Evolutionary conservation across 352 stramenopile species (phyloP), one percentile per base, ranked within the genome.

Genomic region (Globisporangium recalcitrans): DNA sequence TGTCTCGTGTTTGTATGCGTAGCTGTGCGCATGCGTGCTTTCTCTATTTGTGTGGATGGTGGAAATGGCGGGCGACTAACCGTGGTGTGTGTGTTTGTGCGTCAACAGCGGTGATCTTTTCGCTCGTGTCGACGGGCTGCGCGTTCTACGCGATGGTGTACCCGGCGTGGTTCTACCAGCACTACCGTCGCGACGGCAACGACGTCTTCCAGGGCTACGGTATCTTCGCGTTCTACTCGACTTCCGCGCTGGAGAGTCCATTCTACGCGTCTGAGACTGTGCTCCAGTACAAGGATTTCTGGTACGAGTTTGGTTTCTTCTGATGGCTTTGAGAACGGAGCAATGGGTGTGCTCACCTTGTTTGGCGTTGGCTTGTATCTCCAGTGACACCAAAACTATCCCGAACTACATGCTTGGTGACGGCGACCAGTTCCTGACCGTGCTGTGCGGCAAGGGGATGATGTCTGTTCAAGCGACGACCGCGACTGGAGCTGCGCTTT

Each of bases 361-460:
- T 47, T 44, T 22, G 53, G 10, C 49, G n/a, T 9, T 53, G 21
- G 1, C n/a, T n/a, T n/a, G n/a, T 68, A 31, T 13, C 4, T 46
- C 14, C 38, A 68, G 61, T 21, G 58, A 75, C 36, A 68, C 53
- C 10, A 49, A 65, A 38, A 77, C 70, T 19, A 80, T 70, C 4
- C 85, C 85, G 2, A 93, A 92, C 58, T 93, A 90, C 69, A 93
- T 93, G 85, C 67, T 93, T 32, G 85, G 85, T 26, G 82, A 90
- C 58, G 85, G 80, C 22, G 72, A 80, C 21, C 72, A 87, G 66
- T 91, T 93, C 67, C 77, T 82, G 52, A 68, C 77, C 6, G 79
- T 89, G 52, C 63, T 93, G 0, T 93, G 85, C 34, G 77, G 80
- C 60, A 89, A 88, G 42, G 61, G 79, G 19, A 91, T 93, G 74